Evolutionary conservation across 2,329 filamentous ascomycete species (phyloP).

Genomic region (Cladosporium velox): DNA sequence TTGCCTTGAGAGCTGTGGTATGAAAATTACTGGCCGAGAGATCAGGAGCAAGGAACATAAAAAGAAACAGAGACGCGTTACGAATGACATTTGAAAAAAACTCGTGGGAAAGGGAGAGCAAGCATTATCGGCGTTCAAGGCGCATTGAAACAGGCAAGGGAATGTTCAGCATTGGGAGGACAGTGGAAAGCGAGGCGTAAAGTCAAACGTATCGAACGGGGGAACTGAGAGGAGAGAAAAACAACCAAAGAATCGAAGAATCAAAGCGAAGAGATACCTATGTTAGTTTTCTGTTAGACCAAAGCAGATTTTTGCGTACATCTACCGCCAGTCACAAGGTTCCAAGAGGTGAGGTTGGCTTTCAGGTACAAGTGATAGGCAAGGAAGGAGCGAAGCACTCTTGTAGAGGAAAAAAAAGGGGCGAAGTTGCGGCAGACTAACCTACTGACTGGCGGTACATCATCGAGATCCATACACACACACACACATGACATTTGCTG

Average conservation of each 20-base stretch:
- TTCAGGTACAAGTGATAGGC: background rate
- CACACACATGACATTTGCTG: no score
- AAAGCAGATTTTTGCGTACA: background rate
- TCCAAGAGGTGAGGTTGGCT: background rate
- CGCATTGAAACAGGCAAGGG: background rate
- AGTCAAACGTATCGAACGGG: background rate
- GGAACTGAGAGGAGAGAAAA: background rate
- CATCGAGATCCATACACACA: background rate
- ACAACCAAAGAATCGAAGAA: background rate
- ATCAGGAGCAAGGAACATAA: background rate
- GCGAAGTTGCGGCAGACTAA: no score
- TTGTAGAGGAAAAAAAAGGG: background rate
- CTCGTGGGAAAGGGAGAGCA: background rate
- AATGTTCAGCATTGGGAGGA: background rate
- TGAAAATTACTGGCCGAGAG: background rate
- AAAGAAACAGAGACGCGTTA: background rate
- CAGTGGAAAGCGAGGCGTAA: background rate
- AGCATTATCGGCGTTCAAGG: background rate
- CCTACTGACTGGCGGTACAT: background rate
- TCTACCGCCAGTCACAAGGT: background rate
- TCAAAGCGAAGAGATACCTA: background rate
- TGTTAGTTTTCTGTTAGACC: background rate
- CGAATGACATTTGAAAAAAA: background rate
- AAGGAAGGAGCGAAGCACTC: background rate
- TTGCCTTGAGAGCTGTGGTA: background rate